A percentile compares a stretch with the other conserved stretches of the same genome.
These are phyloP conservation scores for Lentinula guzmanii DNA, from an alignment of 768 basidiomycete species.

Conservation along the genomic window DNA sequence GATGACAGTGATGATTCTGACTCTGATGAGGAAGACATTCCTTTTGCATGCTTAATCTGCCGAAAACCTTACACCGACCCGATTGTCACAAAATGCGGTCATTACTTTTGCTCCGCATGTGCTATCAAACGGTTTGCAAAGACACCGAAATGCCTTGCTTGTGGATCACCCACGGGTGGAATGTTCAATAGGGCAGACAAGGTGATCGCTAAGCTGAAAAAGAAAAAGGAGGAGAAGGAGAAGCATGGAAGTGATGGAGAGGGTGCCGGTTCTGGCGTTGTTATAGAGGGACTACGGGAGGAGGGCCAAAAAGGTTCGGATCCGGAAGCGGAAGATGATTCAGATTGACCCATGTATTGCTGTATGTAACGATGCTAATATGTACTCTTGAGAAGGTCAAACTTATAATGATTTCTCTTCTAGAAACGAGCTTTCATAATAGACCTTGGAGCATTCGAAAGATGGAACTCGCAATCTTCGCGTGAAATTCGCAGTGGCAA, in stretches of 20 bases:
- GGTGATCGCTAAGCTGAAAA: conserved; percentile 81
- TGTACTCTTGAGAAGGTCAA: no score
- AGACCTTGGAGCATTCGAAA: no score
- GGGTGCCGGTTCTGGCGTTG: conserved; percentile 33
- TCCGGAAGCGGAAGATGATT: conserved; percentile 24
- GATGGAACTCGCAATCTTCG: no score
- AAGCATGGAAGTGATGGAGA: conserved; percentile 33
- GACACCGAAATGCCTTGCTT: conserved; percentile 94
- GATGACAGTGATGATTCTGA: conserved; percentile 50
- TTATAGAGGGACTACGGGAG: conserved; percentile 55
- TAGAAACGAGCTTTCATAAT: no score
- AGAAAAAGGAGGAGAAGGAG: conserved; percentile 56
- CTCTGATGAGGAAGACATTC: conserved; percentile 81
- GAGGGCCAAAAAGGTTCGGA: conserved; percentile 23
- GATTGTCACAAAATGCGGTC: conserved; percentile 92
- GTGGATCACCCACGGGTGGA: conserved; percentile 87
- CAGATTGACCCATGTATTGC: conserved; percentile 6
- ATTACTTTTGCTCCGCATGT: conserved; percentile 94
- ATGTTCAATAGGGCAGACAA: conserved; percentile 97
- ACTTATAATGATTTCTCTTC: no score
- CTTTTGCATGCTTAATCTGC: conserved; percentile 98
- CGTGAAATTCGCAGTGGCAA: no score
- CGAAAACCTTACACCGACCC: conserved; percentile 93
- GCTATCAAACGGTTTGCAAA: conserved; percentile 93
- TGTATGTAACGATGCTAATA: background rate